Base-by-base conservation (phyloP, 2,329 filamentous ascomycete species). In the Cercospora sp. region DNA sequence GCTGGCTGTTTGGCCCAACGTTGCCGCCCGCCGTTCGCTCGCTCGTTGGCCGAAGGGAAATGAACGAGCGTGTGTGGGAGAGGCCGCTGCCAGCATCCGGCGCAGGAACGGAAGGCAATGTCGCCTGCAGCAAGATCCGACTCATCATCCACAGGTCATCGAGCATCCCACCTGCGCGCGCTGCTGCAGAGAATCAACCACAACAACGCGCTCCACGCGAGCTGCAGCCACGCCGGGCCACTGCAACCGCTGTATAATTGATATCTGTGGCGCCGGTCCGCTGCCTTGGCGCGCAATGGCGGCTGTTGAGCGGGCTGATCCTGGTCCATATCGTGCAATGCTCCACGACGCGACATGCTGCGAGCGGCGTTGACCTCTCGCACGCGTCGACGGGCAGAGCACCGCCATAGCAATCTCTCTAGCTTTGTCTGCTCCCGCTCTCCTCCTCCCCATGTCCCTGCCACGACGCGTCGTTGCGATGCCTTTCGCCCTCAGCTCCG, bases 361-460 rank as follows among this genome's bases (percentile, higher is more conserved):
- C 33, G 33, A 40, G 33, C 33, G 33, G 57, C 63, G 65, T 67
- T 58, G 45, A 28, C 36, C 53, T 36, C 59, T 40, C 33, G 63
- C 63, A 59, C 65, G 59, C 60, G 53, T 53, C 51, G 30, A 60
- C 55, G 40, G 55, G 26, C 57, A 36, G 2, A 33, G 55, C 55
- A 33, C 30, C 31, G 28, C 55, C 31, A 63, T 51, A 45, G 48
- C 55, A 67, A 68, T 68, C 60, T 67, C 69, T 53, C 63, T 63
- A 67, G 68, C 36, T 66, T 70, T 55, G 55, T 67, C 30, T 13
- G 36, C 66, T 23, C 20, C 55, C 61, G 58, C 23, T 45, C 62
- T 65, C 23, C 48, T 61, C 60, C 65, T 51, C 30, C 26, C 40
- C 63, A 59, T 66, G 62, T 57, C 67, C 64, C 40, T 63, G 61